Conservation (phyloP, 306 rosid genomes). For the Ormosia emarginata region DNA sequence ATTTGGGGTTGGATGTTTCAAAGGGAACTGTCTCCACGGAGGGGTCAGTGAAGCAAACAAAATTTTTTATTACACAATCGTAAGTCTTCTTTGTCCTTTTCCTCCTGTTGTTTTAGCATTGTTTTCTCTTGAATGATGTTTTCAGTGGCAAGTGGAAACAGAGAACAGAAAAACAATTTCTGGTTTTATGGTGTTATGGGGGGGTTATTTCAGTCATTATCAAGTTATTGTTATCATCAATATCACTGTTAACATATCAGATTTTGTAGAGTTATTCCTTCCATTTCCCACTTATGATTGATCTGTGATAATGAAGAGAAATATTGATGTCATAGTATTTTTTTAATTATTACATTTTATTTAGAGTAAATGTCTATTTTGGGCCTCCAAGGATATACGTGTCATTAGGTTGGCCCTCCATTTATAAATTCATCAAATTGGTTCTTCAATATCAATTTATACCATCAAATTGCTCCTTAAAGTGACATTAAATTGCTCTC, state of each 20-base stretch:
- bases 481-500: neutral
- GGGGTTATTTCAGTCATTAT: constrained; percentile 4
- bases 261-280: neutral
- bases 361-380: neutral
- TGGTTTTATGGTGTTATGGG: neutral
- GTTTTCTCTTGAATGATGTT: neutral
- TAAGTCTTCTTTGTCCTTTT: constrained; percentile 35
- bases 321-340: neutral
- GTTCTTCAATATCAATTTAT: neutral
- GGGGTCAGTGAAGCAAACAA: constrained; percentile 71
- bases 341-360: neutral
- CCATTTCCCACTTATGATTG: neutral
- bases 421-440: neutral
- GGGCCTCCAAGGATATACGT: neutral
- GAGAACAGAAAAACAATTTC: neutral
- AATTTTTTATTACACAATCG: constrained; percentile 68
- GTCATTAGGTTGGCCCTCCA: neutral
- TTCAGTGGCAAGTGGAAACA: constrained; percentile 3
- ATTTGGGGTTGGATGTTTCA: constrained; percentile 88
- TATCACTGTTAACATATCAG: neutral
- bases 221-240: neutral
- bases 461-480: neutral
- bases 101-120: neutral
- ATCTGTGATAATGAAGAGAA: neutral
- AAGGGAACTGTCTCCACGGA: constrained; percentile 86